phyloP scores from a whole-genome alignment of 345 rosid species.

The Boechera divaricarpa region DNA sequence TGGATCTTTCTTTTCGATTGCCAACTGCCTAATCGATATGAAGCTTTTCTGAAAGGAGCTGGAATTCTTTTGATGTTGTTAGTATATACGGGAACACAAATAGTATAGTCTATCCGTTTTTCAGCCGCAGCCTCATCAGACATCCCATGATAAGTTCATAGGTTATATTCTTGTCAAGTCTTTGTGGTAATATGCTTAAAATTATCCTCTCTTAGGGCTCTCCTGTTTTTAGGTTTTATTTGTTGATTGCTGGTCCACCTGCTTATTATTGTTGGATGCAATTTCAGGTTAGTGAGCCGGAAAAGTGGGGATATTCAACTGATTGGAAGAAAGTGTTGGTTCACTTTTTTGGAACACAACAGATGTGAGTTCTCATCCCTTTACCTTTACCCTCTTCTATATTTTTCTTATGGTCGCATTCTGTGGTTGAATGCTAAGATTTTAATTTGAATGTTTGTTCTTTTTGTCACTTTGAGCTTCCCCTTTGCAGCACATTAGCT shows the following conservation, averaged over 20 bases:
- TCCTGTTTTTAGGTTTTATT: not conserved
- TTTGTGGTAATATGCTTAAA: not conserved
- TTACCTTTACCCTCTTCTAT: constrained; percentile 2
- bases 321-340: constrained; percentile 96
- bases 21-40: too few relatives aligned
- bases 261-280: constrained; percentile 43
- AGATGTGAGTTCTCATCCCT: constrained; percentile 71
- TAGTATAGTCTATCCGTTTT: not conserved
- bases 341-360: constrained; percentile 95
- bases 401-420: not conserved
- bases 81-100: not conserved
- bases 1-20: not conserved
- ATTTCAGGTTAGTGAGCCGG: constrained; percentile 91
- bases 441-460: not conserved
- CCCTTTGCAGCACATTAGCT: not conserved
- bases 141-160: not conserved
- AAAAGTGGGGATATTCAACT: constrained; percentile 86
- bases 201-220: not conserved
- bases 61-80: not conserved
- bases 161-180: not conserved
- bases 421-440: not conserved
- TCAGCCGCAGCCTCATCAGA: not conserved
- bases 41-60: not conserved
- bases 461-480: not conserved
- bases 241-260: constrained; percentile 1